Percentiles rank a stretch among this genome's conserved stretches.
Evolutionary conservation across 345 rosid species (phyloP).

Genomic region (Populus tremula): DNA sequence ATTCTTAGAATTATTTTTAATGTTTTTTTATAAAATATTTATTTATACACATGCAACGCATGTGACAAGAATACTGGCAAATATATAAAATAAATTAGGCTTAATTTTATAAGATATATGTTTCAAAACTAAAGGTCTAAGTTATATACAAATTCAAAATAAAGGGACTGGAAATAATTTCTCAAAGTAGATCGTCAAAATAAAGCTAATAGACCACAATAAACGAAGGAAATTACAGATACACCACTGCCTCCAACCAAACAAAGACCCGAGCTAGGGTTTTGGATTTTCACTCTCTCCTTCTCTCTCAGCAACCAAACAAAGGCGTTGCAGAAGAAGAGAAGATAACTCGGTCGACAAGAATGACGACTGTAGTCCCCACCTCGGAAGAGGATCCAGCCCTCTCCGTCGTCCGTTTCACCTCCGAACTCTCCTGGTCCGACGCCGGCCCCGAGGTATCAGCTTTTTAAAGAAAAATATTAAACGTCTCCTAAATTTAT

Average conservation of each 20-base stretch:
- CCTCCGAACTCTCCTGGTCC: conserved; percentile 92
- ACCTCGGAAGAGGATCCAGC: conserved; percentile 93
- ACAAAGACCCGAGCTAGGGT: conserved; percentile 24
- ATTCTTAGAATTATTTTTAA: too few species aligned
- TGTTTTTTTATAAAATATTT: too few species aligned
- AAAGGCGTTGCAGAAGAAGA: neutral
- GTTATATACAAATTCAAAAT: too few species aligned
- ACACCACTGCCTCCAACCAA: neutral
- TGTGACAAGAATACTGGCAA: too few species aligned
- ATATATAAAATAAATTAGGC: too few species aligned
- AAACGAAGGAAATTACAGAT: neutral
- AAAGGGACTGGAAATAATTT: too few species aligned
- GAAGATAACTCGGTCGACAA: neutral
- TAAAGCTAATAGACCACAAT: neutral
- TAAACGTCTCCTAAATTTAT: neutral
- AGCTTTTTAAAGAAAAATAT: neutral
- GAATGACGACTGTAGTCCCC: conserved; percentile 84
- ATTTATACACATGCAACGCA: too few species aligned
- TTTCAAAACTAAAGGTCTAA: too few species aligned
- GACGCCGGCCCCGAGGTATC: conserved; percentile 95
- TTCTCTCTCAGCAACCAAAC: neutral
- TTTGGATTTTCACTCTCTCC: conserved; percentile 6
- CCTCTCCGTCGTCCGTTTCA: conserved; percentile 84
- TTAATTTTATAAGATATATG: too few species aligned
- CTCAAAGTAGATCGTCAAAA: too few species aligned